Evolutionary conservation across 1,284 basidiomycete genomes (phyloP).

Genomic region (Trichosporon sp.): DNA sequence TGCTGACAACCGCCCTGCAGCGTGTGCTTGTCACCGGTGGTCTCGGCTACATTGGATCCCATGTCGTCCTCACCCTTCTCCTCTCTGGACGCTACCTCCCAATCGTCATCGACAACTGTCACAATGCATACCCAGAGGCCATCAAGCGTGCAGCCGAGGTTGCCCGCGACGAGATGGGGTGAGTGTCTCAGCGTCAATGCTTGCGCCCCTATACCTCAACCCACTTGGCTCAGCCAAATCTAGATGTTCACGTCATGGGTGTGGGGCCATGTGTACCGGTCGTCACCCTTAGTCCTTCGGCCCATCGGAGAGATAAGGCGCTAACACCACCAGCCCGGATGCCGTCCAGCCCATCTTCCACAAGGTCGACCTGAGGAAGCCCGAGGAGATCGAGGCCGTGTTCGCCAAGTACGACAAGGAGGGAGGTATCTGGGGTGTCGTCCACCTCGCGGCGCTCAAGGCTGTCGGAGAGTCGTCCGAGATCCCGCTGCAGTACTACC

Average conservation of each 20-base stretch:
- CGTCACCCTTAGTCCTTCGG: neutral
- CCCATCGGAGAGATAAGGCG: too few species aligned
- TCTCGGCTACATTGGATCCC: conserved; percentile 63
- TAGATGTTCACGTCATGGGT: neutral
- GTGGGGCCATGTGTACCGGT: neutral
- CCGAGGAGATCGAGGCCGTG: conserved; percentile 62
- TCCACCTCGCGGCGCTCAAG: conserved; percentile 96
- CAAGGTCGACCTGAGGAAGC: conserved; percentile 66
- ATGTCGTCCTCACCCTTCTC: conserved; percentile 79
- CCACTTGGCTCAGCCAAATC: conserved; percentile 34
- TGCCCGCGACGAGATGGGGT: conserved; percentile 57
- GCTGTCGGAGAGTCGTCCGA: conserved; percentile 97
- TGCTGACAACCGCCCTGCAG: conserved; percentile 24
- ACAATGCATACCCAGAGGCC: conserved; percentile 79
- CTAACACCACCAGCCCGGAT: conserved; percentile 10
- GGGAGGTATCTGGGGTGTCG: conserved; percentile 93
- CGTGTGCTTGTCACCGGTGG: conserved; percentile 47
- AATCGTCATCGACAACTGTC: conserved; percentile 85
- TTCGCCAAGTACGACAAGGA: conserved; percentile 74
- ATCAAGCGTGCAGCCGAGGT: conserved; percentile 65
- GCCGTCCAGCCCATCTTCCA: conserved; percentile 45
- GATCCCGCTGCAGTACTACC: conserved; percentile 86
- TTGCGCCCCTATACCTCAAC: conserved; percentile 55
- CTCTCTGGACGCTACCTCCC: conserved; percentile 84
- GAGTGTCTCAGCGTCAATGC: conserved; percentile 49